These are phyloP conservation scores for Alternaria sp. DNA, from an alignment of 2,329 filamentous ascomycete genomes.

Conservation along the genomic window DNA sequence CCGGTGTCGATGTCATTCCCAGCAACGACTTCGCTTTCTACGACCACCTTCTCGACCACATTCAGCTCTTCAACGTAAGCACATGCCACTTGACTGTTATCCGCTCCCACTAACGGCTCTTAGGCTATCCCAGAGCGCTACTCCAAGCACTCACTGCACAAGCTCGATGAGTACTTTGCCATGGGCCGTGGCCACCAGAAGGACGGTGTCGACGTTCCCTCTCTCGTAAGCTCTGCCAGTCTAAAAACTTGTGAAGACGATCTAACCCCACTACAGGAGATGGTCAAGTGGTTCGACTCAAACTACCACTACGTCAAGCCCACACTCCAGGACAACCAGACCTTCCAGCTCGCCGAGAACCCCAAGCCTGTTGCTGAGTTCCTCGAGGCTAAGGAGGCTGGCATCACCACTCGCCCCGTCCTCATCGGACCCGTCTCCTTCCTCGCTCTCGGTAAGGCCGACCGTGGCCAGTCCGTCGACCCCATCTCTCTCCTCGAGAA, in stretches of 20 bases:
- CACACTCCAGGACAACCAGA: conserved; percentile 95
- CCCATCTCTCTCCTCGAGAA: conserved; percentile 94
- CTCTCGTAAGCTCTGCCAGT: conserved; percentile 63
- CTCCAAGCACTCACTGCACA: conserved; percentile 84
- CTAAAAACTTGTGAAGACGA: not conserved
- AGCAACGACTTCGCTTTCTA: conserved; percentile 99
- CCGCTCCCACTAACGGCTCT: conserved; percentile 24
- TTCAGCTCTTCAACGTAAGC: conserved; percentile 93
- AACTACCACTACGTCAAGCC: conserved; percentile 99
- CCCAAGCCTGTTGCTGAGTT: conserved; percentile 96
- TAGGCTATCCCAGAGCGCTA: conserved; percentile 93
- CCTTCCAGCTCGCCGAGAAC: conserved; percentile 84
- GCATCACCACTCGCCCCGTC: conserved; percentile 91
- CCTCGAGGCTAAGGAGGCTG: conserved; percentile 97
- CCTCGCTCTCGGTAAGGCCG: conserved; percentile 96
- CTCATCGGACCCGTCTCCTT: conserved; percentile 96
- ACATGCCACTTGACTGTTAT: conserved; percentile 25
- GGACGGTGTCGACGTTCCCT: conserved; percentile 89
- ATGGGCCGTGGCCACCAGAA: conserved; percentile 99
- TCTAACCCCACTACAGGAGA: conserved; percentile 68
- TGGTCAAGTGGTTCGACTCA: conserved; percentile 99
- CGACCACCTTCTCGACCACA: conserved; percentile 97
- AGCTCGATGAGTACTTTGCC: conserved; percentile 97
- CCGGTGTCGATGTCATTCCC: conserved; percentile 95
- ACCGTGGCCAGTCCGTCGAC: conserved; percentile 90